Evolutionary conservation across 2,329 filamentous ascomycete genomes (phyloP), one percentile per base, ranked within the genome.

Genomic region (Sodiomyces alkalinus): DNA sequence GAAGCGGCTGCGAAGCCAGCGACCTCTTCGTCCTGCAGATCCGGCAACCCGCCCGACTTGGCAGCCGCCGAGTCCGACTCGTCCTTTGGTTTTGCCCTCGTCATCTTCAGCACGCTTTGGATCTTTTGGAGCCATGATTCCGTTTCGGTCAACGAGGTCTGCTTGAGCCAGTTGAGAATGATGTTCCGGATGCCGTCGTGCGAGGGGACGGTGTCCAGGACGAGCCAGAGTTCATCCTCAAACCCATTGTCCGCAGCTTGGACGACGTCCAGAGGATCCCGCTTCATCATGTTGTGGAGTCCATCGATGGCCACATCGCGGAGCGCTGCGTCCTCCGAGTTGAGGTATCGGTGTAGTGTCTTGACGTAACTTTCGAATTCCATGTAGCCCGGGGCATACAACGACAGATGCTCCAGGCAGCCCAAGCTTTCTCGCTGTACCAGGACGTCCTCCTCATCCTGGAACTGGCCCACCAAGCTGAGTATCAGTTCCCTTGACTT

Each of bases 401-500:
- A 59, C 0, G 83, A 90, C 4, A 98, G 58, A 49, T 98, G 87
- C 45, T 96, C 90, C 28, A 90, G 60, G 41, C 90, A 96, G 32
- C 69, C 71, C 5, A 93, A 64, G 34, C 80, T 80, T 38, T 85
- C 82, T 12, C 75, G 71, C 17, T 85, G 68, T 5, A 92, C 68
- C 8, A 76, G 56, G 4, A 71, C 50, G 5, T 38, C 34, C 4
- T 78, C 66, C 42, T 92, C 81, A 26, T 77, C 62, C 36, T 81
- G 74, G 43, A 96, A 90, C 39, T 92, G 78, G 3, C 72, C 67
- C 4, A 96, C 76, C 7, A 98, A 64, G 0, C 77, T 90, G 35
- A 96, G 66, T 28, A 96, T 90, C 30, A 98, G 66, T 46, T 94
- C 86, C 39, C 90, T 66, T n/a, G 83, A 81, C 53, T 92, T 94